Conservation (phyloP, 2,329 filamentous ascomycete species). For the Cryphonectria japonica region DNA sequence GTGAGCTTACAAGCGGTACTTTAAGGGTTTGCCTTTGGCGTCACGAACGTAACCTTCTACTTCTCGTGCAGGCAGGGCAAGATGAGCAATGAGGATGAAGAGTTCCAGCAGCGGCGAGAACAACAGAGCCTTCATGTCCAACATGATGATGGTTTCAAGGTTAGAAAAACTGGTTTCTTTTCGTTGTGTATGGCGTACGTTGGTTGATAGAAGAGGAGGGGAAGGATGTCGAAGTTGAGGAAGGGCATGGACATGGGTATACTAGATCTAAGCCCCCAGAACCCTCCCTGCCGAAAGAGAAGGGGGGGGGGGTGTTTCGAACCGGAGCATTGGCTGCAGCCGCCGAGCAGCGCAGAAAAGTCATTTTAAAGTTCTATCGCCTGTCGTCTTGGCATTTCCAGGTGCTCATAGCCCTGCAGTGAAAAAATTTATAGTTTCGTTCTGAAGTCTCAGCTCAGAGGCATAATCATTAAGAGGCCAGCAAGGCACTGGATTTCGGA, state of each 20-base stretch:
- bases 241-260: not conserved
- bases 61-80: constrained; percentile 17
- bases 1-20: constrained; percentile 21
- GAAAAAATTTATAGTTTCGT: too few species aligned
- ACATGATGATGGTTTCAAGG: not conserved
- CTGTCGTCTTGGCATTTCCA: not conserved
- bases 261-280: not conserved
- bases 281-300: too few species aligned
- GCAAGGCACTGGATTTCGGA: not conserved
- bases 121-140: constrained; percentile 9
- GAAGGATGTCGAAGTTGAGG: not conserved
- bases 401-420: too few species aligned
- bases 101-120: constrained; percentile 24
- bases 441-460: not conserved
- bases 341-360: not conserved
- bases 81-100: constrained; percentile 21
- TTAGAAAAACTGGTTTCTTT: too few species aligned
- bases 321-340: not conserved
- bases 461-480: not conserved
- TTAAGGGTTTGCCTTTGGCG: constrained; percentile 21
- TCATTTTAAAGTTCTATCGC: not conserved
- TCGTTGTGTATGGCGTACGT: not conserved
- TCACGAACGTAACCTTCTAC: constrained; percentile 25
- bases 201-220: not conserved
- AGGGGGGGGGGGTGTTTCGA: not conserved